These are phyloP conservation scores for Suillus alpinus DNA, from an alignment of 768 basidiomycete species.

Conservation along the genomic window DNA sequence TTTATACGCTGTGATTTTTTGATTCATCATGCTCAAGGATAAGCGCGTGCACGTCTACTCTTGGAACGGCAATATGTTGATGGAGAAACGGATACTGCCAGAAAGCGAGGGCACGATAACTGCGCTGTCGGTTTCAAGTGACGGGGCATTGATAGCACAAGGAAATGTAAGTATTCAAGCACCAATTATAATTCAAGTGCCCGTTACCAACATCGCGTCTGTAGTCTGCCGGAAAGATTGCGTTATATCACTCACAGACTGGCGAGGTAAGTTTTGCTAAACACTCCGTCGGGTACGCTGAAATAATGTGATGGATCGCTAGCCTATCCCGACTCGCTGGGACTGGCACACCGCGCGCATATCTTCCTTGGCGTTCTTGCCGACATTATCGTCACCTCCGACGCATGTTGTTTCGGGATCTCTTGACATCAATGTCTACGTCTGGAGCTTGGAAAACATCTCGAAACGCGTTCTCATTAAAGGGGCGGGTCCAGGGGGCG, in stretches of 20 bases:
- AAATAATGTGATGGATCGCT: not conserved
- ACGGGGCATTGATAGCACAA: conserved; percentile 70
- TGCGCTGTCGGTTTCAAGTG: conserved; percentile 75
- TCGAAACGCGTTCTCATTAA: conserved; percentile 74
- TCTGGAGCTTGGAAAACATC: conserved; percentile 69
- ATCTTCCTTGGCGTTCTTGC: conserved; percentile 50
- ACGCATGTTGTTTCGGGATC: conserved; percentile 83
- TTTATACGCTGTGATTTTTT: conserved; percentile 3
- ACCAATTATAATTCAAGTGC: not conserved
- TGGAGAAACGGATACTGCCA: conserved; percentile 54
- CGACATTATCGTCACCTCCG: conserved; percentile 59
- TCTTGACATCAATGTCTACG: conserved; percentile 88
- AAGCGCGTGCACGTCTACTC: conserved; percentile 70
- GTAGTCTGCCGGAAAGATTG: conserved; percentile 79
- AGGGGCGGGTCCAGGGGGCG: conserved; percentile 85
- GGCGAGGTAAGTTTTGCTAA: not conserved
- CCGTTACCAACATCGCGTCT: not conserved
- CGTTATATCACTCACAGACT: conserved; percentile 20
- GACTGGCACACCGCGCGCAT: conserved; percentile 82
- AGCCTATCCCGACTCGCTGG: conserved; percentile 75
- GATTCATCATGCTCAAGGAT: conserved; percentile 45
- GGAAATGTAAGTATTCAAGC: conserved; percentile 68
- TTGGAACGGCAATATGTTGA: conserved; percentile 67
- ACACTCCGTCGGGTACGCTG: not conserved
- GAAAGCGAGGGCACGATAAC: conserved; percentile 71